Base-by-base conservation (phyloP, 148 eudicot species). In the Vaccinium myrtillus region DNA sequence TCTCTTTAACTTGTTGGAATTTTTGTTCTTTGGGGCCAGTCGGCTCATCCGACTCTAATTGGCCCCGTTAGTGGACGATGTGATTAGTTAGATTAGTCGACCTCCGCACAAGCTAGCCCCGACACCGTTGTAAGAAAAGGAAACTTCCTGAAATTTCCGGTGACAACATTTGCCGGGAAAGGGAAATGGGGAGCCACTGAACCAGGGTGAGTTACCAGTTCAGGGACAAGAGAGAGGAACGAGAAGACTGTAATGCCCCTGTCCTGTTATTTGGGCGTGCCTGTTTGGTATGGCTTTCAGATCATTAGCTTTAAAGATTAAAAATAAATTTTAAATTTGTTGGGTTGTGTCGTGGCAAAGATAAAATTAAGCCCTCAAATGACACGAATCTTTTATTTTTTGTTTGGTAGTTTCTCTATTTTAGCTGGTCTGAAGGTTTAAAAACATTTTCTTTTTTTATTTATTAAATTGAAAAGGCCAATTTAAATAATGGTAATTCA, bases 211-310 rank as follows among this genome's bases (percentile, higher is more conserved):
- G 15, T 77, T 55, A 49, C 54, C 32, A 54, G 76, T 39, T 59
- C n/a, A 80, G 82, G 55, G 75, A 65, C 27, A 43, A 81, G 58
- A 54, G 19, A 25, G 51, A 6, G 53, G 10, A 21, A 1, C 14
- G 82, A n/a, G 39, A 80, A 59, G 82, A 61, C 53, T 5, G 8
- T 48, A 61, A 58, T 80, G 73, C 36, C 73, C 73, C 82, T 53
- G 73, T 4, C n/a, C 73, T 59, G 82, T 58, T 59, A 15, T 27
- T 27, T 23, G 71, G 71, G 71, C 14, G 23, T 25, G 13, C 25
- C 51, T 53, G 3, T 65, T 30, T 43, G 50, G 48, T 78, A 21
- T 53, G 39, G 39, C 56, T 63, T 69, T 69, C 13, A 27, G 16
- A 27, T 25, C 36, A 67, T 10, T 55, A 10, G 69, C 30, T 63